Conservation (phyloP, 2,329 filamentous ascomycete genomes). For the Penicillium sp. region DNA sequence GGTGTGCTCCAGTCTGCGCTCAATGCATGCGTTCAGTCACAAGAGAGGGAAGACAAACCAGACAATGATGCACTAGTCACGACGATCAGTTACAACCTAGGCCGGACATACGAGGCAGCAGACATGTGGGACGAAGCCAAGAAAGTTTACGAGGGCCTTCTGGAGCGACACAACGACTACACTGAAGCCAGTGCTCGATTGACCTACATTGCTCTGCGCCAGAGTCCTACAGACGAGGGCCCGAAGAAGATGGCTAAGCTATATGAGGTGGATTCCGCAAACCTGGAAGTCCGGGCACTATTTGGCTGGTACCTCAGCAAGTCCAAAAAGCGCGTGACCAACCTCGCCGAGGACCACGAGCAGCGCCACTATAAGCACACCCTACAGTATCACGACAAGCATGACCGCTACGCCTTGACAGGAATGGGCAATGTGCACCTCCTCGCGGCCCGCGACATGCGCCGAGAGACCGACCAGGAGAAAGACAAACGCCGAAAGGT, state of each 20-base stretch:
- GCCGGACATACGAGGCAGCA: conserved; percentile 84
- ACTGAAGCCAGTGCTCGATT: conserved; percentile 85
- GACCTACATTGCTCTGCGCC: conserved; percentile 82
- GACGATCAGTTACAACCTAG: conserved; percentile 95
- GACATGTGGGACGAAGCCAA: conserved; percentile 77
- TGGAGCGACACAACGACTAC: conserved; percentile 84
- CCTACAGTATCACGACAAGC: conserved; percentile 89
- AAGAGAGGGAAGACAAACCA: conserved; percentile 68
- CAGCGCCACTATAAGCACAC: conserved; percentile 96
- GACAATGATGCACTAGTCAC: conserved; percentile 92
- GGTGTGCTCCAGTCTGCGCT: conserved; percentile 91
- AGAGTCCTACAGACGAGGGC: conserved; percentile 78
- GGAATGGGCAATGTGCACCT: conserved; percentile 97
- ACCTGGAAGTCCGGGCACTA: conserved; percentile 86
- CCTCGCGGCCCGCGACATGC: conserved; percentile 87
- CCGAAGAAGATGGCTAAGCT: conserved; percentile 81
- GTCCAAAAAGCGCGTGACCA: conserved; percentile 75
- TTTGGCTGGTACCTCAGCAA: conserved; percentile 96
- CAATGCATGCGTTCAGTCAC: conserved; percentile 78
- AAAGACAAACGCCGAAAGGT: conserved; percentile 84
- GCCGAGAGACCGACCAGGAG: conserved; percentile 80
- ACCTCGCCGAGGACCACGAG: conserved; percentile 84
- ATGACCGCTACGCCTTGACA: conserved; percentile 92
- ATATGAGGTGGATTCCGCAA: conserved; percentile 76
- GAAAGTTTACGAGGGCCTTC: conserved; percentile 80